These are phyloP conservation scores for Corynespora cassiicola DNA, from an alignment of 2,329 filamentous ascomycete genomes.

Conservation along the genomic window DNA sequence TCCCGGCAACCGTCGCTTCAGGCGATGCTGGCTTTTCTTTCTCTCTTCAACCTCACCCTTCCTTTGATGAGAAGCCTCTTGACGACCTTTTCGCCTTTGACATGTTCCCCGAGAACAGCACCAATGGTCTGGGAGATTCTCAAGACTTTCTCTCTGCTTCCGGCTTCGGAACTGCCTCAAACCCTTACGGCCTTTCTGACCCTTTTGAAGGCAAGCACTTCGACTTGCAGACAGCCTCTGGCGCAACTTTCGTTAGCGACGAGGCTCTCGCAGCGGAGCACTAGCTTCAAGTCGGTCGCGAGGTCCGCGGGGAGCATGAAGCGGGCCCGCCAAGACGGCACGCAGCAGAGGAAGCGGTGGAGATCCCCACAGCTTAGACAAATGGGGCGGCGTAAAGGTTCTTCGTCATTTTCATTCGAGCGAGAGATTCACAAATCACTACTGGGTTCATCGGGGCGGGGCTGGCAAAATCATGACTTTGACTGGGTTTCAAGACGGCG, in stretches of 20 bases:
- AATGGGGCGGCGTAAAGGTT: constrained; percentile 32
- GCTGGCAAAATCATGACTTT: too few species aligned
- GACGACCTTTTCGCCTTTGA: constrained; percentile 48
- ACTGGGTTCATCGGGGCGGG: constrained; percentile 17
- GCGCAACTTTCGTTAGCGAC: constrained; percentile 57
- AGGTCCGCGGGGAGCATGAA: constrained; percentile 27
- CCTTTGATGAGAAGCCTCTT: constrained; percentile 47
- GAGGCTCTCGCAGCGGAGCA: constrained; percentile 53
- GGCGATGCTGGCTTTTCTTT: constrained; percentile 44
- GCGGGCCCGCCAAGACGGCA: constrained; percentile 29
- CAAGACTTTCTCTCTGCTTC: constrained; percentile 43
- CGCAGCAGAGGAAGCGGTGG: constrained; percentile 32
- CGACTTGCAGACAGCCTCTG: constrained; percentile 54
- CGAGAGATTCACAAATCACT: constrained; percentile 18
- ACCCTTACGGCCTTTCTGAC: constrained; percentile 45
- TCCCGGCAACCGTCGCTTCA: constrained; percentile 30
- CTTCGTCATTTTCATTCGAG: constrained; percentile 27
- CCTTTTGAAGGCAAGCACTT: constrained; percentile 49
- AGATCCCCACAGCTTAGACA: constrained; percentile 35
- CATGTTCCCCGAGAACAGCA: constrained; percentile 43
- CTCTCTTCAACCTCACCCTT: constrained; percentile 43
- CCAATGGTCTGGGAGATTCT: constrained; percentile 36
- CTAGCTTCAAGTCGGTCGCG: constrained; percentile 35
- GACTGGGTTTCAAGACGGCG: constrained; percentile 18
- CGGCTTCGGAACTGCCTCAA: constrained; percentile 36